Base-by-base conservation (phyloP, 164 flowering plant genomes). In the Kingdonia uniflora region DNA sequence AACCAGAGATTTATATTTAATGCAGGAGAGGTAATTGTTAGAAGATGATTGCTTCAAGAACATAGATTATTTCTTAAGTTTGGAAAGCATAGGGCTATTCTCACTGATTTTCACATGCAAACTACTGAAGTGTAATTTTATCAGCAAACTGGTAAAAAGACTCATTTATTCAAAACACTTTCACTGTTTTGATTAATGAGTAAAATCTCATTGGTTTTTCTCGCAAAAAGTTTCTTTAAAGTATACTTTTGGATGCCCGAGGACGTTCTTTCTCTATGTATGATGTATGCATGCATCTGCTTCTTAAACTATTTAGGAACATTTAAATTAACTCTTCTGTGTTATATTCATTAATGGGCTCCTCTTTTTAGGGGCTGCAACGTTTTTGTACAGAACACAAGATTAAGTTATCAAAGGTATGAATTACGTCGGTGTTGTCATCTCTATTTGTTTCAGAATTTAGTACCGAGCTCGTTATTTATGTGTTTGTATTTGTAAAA, bases 381-480 rank as follows among this genome's bases (percentile, higher is more conserved):
- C 83, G 98, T 21, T 92, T 80, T 71, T 92, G 95, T 64, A 84
- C 85, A 15, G 98, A 92, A 68, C 96, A 92, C 74, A 82, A 84
- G 73, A 85, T 92, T 54, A 92, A 81, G 69, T 67, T 88, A 61
- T 92, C 98, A 22, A 92, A 92, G 90, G 96, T 85, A 72, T 50
- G 57, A n/a, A 15, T 19, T 42, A 6, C 17, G 22, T 53, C 10
- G 17, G 21, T 38, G 21, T 51, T 56, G 1, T 6, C 47, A 49
- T n/a, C 8, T 55, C 41, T 39, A 14, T 41, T 12, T 22, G 6
- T 23, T 21, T n/a, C 17, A 24, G 14, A 6, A 33, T 11, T 15
- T 29, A 22, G 26, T 47, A 16, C 14, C 50, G 1, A 14, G 1
- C 1, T 47, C 23, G 1, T 21, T 19, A 10, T 47, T 21, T n/a